phyloP scores from a whole-genome alignment of 129 eudicot genomes.

The Ambrosia artemisiifolia region DNA sequence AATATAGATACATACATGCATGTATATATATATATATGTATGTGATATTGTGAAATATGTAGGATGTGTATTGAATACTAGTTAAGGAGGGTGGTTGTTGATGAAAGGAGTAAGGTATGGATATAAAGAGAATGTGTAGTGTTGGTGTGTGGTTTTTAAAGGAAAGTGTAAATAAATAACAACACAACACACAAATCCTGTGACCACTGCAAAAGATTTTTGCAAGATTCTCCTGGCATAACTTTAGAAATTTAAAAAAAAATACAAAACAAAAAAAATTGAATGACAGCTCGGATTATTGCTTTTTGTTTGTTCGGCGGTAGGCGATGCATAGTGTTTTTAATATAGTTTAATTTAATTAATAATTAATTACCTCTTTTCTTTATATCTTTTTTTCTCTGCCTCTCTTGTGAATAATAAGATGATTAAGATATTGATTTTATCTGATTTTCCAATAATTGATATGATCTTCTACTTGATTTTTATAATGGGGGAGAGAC shows the following conservation, averaged over 20 bases:
- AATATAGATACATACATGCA: neutral
- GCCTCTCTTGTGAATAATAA: no score
- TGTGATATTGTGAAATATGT: neutral
- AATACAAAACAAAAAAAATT: conserved; percentile 19
- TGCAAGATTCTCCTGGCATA: conserved; percentile 60
- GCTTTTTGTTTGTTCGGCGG: conserved; percentile 45
- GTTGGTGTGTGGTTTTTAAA: conserved; percentile 11
- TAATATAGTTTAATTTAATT: no score
- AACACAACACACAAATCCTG: conserved; percentile 8
- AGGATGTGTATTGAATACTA: neutral
- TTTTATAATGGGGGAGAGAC: no score
- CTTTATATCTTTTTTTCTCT: neutral
- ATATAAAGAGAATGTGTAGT: conserved; percentile 19
- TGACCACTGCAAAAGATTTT: conserved; percentile 49
- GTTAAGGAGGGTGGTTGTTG: neutral
- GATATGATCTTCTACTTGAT: no score
- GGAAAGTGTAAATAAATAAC: neutral
- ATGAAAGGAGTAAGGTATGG: conserved; percentile 18
- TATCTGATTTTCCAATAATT: no score
- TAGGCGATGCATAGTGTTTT: conserved; percentile 7
- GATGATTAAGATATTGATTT: no score
- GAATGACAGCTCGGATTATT: conserved; percentile 37
- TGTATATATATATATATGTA: neutral
- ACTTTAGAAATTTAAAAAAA: conserved; percentile 32
- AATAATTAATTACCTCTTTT: neutral